These are phyloP conservation scores for Paecilomyces sp. DNA, from an alignment of 2,329 filamentous ascomycete species.

Conservation along the genomic window DNA sequence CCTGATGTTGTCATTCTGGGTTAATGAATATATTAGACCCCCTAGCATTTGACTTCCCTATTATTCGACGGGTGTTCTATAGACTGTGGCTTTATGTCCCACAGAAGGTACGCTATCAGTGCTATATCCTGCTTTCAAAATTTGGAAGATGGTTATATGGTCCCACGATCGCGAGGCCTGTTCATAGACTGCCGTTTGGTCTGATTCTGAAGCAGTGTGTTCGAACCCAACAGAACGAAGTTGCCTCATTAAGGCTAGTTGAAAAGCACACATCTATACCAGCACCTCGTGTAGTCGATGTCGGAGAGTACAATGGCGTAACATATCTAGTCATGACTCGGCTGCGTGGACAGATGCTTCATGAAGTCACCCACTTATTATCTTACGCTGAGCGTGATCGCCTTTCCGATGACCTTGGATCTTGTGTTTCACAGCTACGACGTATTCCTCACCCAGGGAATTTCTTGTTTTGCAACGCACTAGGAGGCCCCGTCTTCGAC, in stretches of 20 bases:
- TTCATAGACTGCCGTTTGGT: not conserved
- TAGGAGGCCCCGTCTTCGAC: conserved; percentile 2
- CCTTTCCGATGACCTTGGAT: conserved; percentile 2
- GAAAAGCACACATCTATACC: not conserved
- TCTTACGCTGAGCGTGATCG: conserved; percentile 3
- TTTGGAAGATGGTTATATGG: not conserved
- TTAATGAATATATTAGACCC: not conserved
- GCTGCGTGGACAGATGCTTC: not conserved
- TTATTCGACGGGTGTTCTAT: not conserved
- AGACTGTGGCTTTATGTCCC: not conserved
- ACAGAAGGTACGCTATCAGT: not conserved
- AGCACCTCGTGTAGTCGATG: not conserved
- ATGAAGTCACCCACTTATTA: conserved; percentile 2
- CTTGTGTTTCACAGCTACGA: conserved; percentile 2
- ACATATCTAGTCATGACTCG: not conserved
- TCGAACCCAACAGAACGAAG: not conserved
- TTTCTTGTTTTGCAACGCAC: conserved; percentile 1
- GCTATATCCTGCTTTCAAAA: not conserved
- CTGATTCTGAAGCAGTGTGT: not conserved
- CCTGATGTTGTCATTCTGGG: not conserved
- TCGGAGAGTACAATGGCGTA: not conserved
- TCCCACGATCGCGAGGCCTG: not conserved
- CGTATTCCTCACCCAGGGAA: not conserved
- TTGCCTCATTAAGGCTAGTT: not conserved
- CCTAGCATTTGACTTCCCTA: not conserved